Conservation (phyloP, 2,329 filamentous ascomycete species). For the Thielaviopsis euricoi region DNA sequence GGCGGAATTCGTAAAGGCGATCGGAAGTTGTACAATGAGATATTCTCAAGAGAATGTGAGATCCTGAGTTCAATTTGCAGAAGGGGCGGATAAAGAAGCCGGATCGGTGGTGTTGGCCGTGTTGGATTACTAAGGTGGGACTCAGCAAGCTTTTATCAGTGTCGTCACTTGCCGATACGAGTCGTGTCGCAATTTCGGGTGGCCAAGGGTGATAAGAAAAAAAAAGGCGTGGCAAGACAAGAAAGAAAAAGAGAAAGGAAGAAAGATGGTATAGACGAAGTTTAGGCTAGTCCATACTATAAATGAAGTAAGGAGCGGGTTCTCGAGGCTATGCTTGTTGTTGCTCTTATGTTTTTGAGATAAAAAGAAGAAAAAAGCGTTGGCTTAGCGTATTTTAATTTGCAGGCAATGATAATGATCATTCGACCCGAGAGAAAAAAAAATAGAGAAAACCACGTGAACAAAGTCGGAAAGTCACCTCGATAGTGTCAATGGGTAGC, state of each 20-base stretch:
- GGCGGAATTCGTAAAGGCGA: background rate
- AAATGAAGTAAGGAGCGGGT: background rate
- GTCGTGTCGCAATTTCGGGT: slow-evolving; percentile 13
- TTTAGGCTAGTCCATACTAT: background rate
- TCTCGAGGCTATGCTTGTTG: background rate
- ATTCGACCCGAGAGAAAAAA: background rate
- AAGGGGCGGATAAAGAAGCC: too few relatives aligned
- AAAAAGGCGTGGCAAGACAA: background rate
- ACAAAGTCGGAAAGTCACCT: background rate
- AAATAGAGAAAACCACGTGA: background rate
- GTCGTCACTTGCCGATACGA: background rate
- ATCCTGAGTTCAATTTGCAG: background rate
- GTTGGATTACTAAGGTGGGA: background rate
- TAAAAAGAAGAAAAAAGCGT: background rate
- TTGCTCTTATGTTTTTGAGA: background rate
- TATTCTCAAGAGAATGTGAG: background rate
- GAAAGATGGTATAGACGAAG: background rate
- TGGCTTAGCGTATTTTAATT: too few relatives aligned
- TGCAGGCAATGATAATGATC: background rate
- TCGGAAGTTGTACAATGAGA: background rate
- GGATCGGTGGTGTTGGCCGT: background rate
- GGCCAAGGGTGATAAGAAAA: slow-evolving; percentile 14
- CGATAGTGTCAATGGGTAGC: background rate
- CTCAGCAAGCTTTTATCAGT: background rate
- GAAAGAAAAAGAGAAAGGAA: background rate